These are phyloP conservation scores for Aspergillus sclerotioniger DNA, from an alignment of 495 filamentous ascomycete genomes.

Conservation along the genomic window DNA sequence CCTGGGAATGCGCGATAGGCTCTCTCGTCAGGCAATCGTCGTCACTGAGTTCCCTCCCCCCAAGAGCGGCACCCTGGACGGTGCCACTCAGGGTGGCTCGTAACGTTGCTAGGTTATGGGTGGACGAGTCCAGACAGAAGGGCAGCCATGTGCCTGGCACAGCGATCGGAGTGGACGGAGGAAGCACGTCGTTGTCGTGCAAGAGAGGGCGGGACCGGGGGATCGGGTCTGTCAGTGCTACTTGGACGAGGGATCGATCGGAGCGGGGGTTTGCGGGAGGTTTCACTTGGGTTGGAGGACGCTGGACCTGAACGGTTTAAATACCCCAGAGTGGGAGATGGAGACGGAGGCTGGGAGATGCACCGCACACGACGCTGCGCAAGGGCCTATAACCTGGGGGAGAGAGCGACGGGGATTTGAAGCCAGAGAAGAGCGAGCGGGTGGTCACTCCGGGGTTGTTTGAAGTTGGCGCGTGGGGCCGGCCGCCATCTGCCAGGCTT, in stretches of 20 bases:
- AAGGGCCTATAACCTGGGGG: too few relatives aligned
- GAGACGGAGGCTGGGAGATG: background rate
- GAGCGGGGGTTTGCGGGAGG: background rate
- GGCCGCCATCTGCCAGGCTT: background rate
- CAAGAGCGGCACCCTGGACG: conserved; percentile 7
- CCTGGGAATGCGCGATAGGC: background rate
- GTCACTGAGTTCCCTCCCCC: background rate
- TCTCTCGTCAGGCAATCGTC: conserved; percentile 6
- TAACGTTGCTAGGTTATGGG: background rate
- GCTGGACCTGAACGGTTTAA: background rate
- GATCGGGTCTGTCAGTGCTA: background rate
- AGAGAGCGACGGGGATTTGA: background rate
- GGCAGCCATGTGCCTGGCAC: background rate
- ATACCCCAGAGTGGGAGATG: background rate
- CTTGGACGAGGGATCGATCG: background rate
- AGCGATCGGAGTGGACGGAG: background rate
- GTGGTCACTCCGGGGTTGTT: conserved; percentile 1
- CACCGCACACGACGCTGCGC: background rate
- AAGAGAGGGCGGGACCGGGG: background rate
- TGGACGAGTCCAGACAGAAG: background rate
- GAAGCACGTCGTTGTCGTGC: background rate
- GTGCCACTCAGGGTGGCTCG: conserved; percentile 2
- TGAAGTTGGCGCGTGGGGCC: conserved; percentile 1
- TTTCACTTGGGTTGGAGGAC: background rate
- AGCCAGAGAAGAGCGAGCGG: background rate